Conservation (phyloP, 352 stramenopile species). For the Phytopythium helicoides region DNA sequence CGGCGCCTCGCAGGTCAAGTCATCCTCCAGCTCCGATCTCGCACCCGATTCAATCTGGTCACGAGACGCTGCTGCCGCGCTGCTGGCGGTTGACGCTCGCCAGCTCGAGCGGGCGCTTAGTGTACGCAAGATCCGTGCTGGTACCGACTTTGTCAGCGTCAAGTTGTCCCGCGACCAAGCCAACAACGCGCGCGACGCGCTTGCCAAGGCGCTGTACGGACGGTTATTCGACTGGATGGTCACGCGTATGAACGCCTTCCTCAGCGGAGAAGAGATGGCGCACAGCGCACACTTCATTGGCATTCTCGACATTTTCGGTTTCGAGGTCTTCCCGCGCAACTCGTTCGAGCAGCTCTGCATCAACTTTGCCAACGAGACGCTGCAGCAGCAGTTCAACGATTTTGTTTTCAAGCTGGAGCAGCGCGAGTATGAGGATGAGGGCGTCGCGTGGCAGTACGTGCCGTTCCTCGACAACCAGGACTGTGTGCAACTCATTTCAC, state of each 20-base stretch:
- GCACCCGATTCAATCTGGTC: slow-evolving; percentile 66
- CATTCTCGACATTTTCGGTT: slow-evolving; percentile 92
- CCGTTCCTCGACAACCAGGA: slow-evolving; percentile 88
- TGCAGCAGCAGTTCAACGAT: slow-evolving; percentile 89
- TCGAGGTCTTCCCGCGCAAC: slow-evolving; percentile 91
- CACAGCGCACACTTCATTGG: slow-evolving; percentile 75
- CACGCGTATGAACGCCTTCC: slow-evolving; percentile 78
- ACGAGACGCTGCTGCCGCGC: slow-evolving; percentile 55
- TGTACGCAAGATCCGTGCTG: slow-evolving; percentile 76
- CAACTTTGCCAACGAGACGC: slow-evolving; percentile 89
- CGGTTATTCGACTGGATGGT: slow-evolving; percentile 92
- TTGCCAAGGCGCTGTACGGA: slow-evolving; percentile 87
- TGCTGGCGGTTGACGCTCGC: slow-evolving; percentile 70
- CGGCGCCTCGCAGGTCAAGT: slow-evolving; percentile 30
- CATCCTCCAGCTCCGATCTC: slow-evolving; percentile 40
- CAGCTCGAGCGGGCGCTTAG: slow-evolving; percentile 76
- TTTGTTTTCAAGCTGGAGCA: slow-evolving; percentile 89
- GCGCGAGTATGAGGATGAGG: slow-evolving; percentile 79
- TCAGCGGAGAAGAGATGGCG: slow-evolving; percentile 67
- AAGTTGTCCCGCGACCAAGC: slow-evolving; percentile 80
- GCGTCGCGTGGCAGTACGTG: slow-evolving; percentile 84
- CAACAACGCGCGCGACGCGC: slow-evolving; percentile 77
- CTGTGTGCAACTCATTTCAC: slow-evolving; percentile 89
- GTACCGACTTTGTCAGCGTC: slow-evolving; percentile 83
- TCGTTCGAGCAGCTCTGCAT: slow-evolving; percentile 91